Percentiles rank a stretch among this genome's conserved stretches.
Conservation (phyloP, 163 green algal genomes). For the Chlorella variabilis region DNA sequence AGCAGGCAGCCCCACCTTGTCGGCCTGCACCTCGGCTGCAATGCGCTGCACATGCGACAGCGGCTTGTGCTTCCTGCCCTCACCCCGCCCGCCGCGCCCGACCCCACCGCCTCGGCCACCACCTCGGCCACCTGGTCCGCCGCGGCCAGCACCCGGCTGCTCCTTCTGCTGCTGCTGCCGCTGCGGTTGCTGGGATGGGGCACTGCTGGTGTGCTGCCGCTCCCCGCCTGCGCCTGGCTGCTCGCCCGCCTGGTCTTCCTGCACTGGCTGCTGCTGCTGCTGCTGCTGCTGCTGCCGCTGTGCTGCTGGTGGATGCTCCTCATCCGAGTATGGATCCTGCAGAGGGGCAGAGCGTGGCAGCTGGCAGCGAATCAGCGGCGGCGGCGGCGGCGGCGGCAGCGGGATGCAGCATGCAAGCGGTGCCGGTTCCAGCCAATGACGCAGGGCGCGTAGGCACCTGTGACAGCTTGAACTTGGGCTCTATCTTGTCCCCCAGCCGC, state of each 20-base stretch:
- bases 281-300: neutral
- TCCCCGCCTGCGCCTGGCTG: neutral
- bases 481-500: constrained; percentile 34
- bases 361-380: neutral
- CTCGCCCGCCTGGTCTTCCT: no score
- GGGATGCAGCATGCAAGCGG: neutral
- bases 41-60: constrained; percentile 30
- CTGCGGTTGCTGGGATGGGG: constrained; percentile 3
- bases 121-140: neutral
- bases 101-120: neutral
- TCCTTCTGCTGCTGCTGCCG: neutral
- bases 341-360: neutral
- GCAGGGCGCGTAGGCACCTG: neutral
- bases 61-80: constrained; percentile 10
- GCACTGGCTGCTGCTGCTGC: neutral
- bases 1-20: constrained; percentile 32
- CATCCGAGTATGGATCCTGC: neutral
- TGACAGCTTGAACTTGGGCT: neutral
- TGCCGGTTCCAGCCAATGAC: neutral
- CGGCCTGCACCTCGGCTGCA: constrained; percentile 18
- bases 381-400: neutral
- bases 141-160: neutral
- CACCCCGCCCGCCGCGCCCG: neutral
- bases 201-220: neutral
- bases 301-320: neutral